Evolutionary conservation across 164 flowering plant species (phyloP).

Genomic region (Akebia trifoliata): DNA sequence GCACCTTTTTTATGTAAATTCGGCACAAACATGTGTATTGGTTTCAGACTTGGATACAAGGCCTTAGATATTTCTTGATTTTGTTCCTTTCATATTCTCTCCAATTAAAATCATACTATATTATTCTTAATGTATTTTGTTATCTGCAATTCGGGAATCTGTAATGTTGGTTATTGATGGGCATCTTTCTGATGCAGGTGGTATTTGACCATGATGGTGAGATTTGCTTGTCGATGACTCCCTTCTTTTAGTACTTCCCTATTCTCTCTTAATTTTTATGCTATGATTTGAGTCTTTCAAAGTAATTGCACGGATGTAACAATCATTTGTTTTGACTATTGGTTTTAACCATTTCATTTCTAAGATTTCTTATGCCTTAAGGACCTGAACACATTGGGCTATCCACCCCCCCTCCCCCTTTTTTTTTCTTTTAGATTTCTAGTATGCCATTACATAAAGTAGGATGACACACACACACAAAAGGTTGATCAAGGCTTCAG

Average conservation of each 20-base stretch:
- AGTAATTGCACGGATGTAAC: neutral
- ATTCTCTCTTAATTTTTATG: conserved; percentile 6
- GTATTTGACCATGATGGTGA: conserved; percentile 98
- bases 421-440: neutral
- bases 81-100: neutral
- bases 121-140: neutral
- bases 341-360: neutral
- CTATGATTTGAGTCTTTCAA: neutral
- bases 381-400: neutral
- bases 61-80: too few species aligned
- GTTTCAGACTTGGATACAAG: too few species aligned
- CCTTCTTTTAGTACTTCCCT: conserved; percentile 4
- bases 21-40: too few species aligned
- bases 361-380: neutral
- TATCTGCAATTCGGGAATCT: conserved; percentile 6
- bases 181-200: conserved; percentile 53
- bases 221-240: conserved; percentile 18
- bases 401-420: too few species aligned
- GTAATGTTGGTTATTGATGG: conserved; percentile 5
- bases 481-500: too few species aligned
- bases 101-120: neutral
- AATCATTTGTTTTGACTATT: neutral
- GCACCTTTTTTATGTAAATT: too few species aligned
- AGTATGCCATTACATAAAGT: neutral
- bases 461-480: too few species aligned